Evolutionary conservation across 2,329 filamentous ascomycete species (phyloP).

Genomic region (Trichoderma breve): DNA sequence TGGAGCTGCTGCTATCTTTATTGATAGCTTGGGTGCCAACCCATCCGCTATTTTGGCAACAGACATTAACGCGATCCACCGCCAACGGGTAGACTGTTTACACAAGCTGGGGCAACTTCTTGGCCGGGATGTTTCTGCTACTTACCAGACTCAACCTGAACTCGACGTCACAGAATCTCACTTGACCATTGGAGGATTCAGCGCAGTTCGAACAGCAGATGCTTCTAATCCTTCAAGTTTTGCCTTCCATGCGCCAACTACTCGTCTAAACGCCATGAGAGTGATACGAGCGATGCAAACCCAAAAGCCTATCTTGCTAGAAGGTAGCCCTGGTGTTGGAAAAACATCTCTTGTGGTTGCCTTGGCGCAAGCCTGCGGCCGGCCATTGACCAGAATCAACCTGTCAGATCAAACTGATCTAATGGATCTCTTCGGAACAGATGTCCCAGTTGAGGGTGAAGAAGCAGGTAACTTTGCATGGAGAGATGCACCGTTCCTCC

Average conservation of each 20-base stretch:
- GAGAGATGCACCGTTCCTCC: constrained; percentile 92
- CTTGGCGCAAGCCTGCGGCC: constrained; percentile 74
- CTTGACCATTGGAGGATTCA: constrained; percentile 73
- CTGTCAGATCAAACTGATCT: constrained; percentile 96
- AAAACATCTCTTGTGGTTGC: constrained; percentile 93
- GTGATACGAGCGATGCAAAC: constrained; percentile 86
- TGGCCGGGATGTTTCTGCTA: constrained; percentile 55
- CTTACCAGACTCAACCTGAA: constrained; percentile 64
- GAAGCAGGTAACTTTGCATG: constrained; percentile 88
- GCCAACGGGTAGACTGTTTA: constrained; percentile 72
- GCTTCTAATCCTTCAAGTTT: constrained; percentile 36
- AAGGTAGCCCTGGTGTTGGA: constrained; percentile 96
- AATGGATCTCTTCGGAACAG: constrained; percentile 95
- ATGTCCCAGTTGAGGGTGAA: constrained; percentile 92
- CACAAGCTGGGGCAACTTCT: constrained; percentile 68
- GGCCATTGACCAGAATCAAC: constrained; percentile 88
- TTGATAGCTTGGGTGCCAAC: constrained; percentile 93
- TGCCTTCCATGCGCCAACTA: constrained; percentile 85
- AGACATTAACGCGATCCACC: constrained; percentile 64
- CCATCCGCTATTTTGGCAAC: constrained; percentile 82
- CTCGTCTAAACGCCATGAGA: constrained; percentile 83
- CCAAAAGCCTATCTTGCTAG: constrained; percentile 85
- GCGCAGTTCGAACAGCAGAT: constrained; percentile 53
- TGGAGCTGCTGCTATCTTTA: constrained; percentile 91
- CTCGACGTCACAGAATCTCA: constrained; percentile 51